Conservation (phyloP, 148 eudicot genomes). For the Dysphania ambrosioides region DNA sequence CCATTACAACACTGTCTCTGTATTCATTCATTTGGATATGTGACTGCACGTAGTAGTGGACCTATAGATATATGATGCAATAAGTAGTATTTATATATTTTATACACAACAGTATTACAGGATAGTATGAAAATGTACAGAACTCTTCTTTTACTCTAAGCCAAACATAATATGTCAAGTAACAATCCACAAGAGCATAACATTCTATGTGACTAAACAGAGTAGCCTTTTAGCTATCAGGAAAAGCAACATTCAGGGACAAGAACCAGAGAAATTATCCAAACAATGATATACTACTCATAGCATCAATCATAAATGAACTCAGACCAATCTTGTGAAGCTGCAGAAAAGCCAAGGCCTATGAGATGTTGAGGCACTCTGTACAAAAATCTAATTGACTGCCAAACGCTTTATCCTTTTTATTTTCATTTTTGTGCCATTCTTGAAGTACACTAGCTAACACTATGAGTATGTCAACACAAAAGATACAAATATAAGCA, state of each 20-base stretch:
- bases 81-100: conserved; percentile 7
- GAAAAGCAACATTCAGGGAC: background rate
- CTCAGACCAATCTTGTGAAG: background rate
- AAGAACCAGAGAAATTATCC: background rate
- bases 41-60: conserved; percentile 87
- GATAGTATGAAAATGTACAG: background rate
- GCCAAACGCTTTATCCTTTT: no score
- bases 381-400: background rate
- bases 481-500: background rate
- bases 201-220: background rate
- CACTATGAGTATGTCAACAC: background rate
- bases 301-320: background rate
- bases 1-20: conserved; percentile 89
- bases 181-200: background rate
- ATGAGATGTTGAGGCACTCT: background rate
- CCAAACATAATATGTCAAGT: background rate
- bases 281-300: background rate
- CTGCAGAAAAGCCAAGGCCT: background rate
- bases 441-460: background rate
- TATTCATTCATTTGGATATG: conserved; percentile 97
- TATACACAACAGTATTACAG: background rate
- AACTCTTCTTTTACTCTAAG: background rate
- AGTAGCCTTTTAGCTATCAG: background rate
- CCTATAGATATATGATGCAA: conserved; percentile 40
- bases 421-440: background rate